Base-by-base conservation (phyloP, 441 rosid genomes). In the Populus trichocarpa region DNA sequence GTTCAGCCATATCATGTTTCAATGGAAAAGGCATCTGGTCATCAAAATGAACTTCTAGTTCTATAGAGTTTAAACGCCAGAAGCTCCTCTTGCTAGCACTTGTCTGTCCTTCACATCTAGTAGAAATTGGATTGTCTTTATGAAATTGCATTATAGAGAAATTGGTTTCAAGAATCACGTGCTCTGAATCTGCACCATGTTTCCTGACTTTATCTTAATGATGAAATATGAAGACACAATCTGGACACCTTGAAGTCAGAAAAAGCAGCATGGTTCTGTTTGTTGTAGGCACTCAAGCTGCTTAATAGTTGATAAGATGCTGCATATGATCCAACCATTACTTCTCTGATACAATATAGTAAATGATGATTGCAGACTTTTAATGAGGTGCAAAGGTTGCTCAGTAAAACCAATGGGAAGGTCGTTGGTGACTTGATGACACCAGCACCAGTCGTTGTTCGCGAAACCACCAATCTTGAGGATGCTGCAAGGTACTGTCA, bases 341-440 rank as follows among this genome's bases (percentile, higher is more conserved):
- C 50, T 22, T 69, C 22, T 38, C 65, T 67, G 73, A 75, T 64
- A 23, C 35, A 14, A 57, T 32, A 40, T 38, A 33, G 53, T 25
- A 69, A 77, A 16, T 65, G 73, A 57, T 67, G 46, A 67, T 26
- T 85, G 88, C 94, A 95, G 99, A 90, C 98, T 67, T 95, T 95
- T 84, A 92, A 93, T 33, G 90, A 93, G 80, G 85, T 95, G 36
- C 99, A 93, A 81, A 93, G 84, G 77, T 84, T 95, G 83, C 93
- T 95, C 26, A 90, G 91, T 80, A 95, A 95, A 86, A 93, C 95
- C 67, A 92, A 92, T 11, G 97, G 99, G 71, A 89, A 93, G 83
- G 83, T 93, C 40, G 90, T 93, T 74, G 97, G 96, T 18, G 97
- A 93, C 79, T 72, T 96, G 73, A 92, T 90, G 96, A 93, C 98